These are phyloP conservation scores for Sphagnum fallax DNA, from an alignment of 228 moss, liverwort and hornwort genomes.

Conservation along the genomic window DNA sequence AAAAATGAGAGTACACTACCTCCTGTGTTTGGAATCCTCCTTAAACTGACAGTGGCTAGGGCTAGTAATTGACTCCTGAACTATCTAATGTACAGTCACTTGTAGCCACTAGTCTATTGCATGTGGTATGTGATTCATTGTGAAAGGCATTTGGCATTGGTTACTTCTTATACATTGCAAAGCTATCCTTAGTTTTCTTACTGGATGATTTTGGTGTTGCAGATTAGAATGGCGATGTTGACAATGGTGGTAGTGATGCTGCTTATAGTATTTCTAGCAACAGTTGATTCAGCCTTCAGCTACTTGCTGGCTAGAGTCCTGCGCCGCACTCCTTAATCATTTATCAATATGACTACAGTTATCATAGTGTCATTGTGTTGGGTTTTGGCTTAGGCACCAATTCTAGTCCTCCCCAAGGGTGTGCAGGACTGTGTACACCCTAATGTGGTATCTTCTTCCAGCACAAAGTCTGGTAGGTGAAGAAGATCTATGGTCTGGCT, in stretches of 20 bases:
- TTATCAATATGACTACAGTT: too few relatives aligned
- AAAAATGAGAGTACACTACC: too few relatives aligned
- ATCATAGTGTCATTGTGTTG: too few relatives aligned
- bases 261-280: slow-evolving; percentile 74
- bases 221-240: slow-evolving; percentile 79
- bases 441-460: too few relatives aligned
- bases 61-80: neutral
- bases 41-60: neutral
- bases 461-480: too few relatives aligned
- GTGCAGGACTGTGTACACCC: neutral
- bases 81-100: neutral
- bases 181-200: too few relatives aligned
- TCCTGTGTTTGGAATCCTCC: neutral
- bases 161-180: too few relatives aligned
- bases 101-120: neutral
- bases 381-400: too few relatives aligned
- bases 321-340: slow-evolving; percentile 19
- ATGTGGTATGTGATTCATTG: too few relatives aligned
- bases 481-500: too few relatives aligned
- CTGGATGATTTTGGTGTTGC: slow-evolving; percentile 6
- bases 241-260: slow-evolving; percentile 77
- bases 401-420: too few relatives aligned
- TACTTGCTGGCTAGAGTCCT: slow-evolving; percentile 54
- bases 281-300: slow-evolving; percentile 80
- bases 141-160: too few relatives aligned